Conservation (phyloP, 306 rosid species). For the Biancaea sappan region DNA sequence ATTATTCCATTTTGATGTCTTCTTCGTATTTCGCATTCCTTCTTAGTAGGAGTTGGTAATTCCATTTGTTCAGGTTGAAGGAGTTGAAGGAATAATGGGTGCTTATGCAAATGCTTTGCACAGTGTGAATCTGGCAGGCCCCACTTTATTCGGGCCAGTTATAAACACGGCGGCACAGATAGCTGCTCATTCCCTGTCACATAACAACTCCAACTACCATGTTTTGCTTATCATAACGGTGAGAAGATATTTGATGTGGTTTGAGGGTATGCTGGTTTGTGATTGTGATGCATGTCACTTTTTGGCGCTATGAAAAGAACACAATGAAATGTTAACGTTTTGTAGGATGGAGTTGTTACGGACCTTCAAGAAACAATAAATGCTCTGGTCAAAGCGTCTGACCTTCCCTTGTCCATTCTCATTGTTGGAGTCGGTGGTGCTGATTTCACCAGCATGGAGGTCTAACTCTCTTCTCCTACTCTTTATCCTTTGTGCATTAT, state of each 20-base stretch:
- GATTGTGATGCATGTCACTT: neutral
- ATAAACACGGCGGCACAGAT: conserved; percentile 72
- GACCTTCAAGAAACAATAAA: conserved; percentile 87
- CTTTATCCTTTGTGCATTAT: neutral
- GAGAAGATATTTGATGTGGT: conserved; percentile 20
- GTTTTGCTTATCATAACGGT: conserved; percentile 87
- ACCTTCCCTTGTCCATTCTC: conserved; percentile 83
- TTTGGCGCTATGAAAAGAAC: neutral
- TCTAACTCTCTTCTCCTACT: conserved; percentile 16
- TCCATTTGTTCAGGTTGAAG: conserved; percentile 60
- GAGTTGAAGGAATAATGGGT: conserved; percentile 82
- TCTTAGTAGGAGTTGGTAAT: neutral
- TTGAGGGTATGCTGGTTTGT: conserved; percentile 12
- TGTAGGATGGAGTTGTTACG: conserved; percentile 84
- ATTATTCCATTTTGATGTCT: neutral
- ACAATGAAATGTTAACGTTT: conserved; percentile 17
- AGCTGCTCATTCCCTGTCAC: conserved; percentile 57
- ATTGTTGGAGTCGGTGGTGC: conserved; percentile 89
- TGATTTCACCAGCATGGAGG: conserved; percentile 88
- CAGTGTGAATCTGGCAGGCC: conserved; percentile 68
- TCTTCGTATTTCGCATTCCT: neutral
- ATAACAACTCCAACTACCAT: conserved; percentile 49
- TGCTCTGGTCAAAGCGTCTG: conserved; percentile 81
- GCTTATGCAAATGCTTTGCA: conserved; percentile 67
- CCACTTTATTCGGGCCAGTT: conserved; percentile 86